Base-by-base conservation (phyloP, 1,284 basidiomycete species). In the Volvariella volvacea region DNA sequence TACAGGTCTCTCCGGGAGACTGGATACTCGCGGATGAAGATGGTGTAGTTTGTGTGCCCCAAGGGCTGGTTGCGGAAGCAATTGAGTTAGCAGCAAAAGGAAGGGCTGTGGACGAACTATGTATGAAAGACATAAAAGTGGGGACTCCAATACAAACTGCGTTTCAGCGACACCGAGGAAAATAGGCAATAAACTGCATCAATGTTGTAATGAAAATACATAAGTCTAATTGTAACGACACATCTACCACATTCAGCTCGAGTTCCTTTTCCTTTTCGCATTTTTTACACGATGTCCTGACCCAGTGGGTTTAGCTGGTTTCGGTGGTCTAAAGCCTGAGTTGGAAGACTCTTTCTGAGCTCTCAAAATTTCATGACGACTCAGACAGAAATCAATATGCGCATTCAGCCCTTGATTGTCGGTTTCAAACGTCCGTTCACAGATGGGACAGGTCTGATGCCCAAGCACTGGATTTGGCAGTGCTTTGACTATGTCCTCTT, bases 21-120 rank as follows among this genome's bases (percentile, higher is more conserved):
- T 76, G 84, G 67, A 76, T 97, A 30, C 63, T 95, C 14, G 92
- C 83, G 12, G 94, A 98, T 59, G 74, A 83, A 45, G 90, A 97
- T 58, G 94, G 94, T 0, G 91, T 95, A 0, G 89, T 97, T 1
- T 88, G 84, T 53, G 77, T 96, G 14, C 84, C 90, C 1, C 66
- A 62, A 19, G 67, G 64, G 2, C 53, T 83, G 44, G 70, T 80
- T 9, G 66, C 68, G 14, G 62, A 79, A 50, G 89, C 91, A 2
- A 55, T 83, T 6, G 71, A 77, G 40, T 51, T 80, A 21, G 88
- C 87, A 14, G 54, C 57, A 15, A 75, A 76, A 53, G 84, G 79
- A 7, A 70, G 75, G 48, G 74, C 76, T 42, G 69, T 88, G 4
- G 93, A 97, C 61, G 81, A 69, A 17, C 72, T 67, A 50, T 92